phyloP scores from a whole-genome alignment of 495 filamentous ascomycete species.

The Cryomyces antarcticus region DNA sequence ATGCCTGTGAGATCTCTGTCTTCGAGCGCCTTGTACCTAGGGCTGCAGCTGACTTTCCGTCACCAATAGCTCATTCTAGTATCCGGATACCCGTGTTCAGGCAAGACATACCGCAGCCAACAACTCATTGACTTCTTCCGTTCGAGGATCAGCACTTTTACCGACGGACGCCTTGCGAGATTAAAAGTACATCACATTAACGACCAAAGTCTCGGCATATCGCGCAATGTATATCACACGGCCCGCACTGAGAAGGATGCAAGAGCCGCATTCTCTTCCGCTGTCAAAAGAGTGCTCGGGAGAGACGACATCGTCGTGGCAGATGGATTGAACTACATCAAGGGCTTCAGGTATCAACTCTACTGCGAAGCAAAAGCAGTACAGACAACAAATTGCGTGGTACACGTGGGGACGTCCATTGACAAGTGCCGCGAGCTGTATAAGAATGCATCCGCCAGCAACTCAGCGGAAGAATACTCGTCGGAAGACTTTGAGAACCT shows the following conservation, averaged over 20 bases:
- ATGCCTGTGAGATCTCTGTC: no score
- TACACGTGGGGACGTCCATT: slow-evolving; percentile 63
- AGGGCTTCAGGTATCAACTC: slow-evolving; percentile 90
- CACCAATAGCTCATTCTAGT: slow-evolving; percentile 62
- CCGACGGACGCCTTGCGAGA: slow-evolving; percentile 28
- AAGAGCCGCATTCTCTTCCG: slow-evolving; percentile 64
- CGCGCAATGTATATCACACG: slow-evolving; percentile 42
- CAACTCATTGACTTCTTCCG: slow-evolving; percentile 54
- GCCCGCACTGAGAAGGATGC: slow-evolving; percentile 73
- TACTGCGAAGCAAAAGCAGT: slow-evolving; percentile 86
- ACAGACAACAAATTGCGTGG: slow-evolving; percentile 60
- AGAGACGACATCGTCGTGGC: slow-evolving; percentile 71
- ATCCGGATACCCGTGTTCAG: slow-evolving; percentile 81
- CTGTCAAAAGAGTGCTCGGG: slow-evolving; percentile 63
- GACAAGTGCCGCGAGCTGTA: slow-evolving; percentile 47
- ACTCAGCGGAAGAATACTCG: slow-evolving; percentile 18
- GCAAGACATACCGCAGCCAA: slow-evolving; percentile 68
- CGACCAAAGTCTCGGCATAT: slow-evolving; percentile 41
- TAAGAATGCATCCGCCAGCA: slow-evolving; percentile 16
- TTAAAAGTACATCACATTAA: slow-evolving; percentile 48
- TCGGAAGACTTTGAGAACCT: slow-evolving; percentile 68
- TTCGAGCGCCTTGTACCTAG: no score
- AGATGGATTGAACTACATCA: slow-evolving; percentile 92
- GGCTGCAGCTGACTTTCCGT: no score
- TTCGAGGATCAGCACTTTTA: slow-evolving; percentile 26